These are phyloP conservation scores for Tetrapisispora pingtungensis DNA, from an alignment of 805 yeast genomes.

Conservation along the genomic window DNA sequence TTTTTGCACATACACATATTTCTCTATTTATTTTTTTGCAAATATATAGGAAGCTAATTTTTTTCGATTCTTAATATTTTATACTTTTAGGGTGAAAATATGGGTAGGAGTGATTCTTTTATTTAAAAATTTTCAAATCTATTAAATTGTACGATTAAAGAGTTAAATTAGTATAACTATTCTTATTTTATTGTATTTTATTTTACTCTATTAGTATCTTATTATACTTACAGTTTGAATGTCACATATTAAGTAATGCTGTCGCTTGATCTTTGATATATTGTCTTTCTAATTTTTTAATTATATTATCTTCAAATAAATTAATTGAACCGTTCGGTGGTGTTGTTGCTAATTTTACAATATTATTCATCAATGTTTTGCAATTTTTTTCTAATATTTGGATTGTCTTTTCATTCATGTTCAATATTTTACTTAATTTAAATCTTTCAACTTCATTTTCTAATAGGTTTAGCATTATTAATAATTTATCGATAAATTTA, in stretches of 20 bases:
- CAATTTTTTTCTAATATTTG: background rate
- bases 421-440: background rate
- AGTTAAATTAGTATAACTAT: no score
- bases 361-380: background rate
- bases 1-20: no score
- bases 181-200: no score
- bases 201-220: no score
- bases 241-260: background rate
- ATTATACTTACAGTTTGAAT: no score
- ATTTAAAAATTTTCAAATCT: no score
- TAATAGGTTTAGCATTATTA: background rate
- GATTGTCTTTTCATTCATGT: background rate
- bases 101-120: no score
- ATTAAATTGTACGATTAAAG: no score
- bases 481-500: background rate
- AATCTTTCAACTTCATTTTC: background rate
- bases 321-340: background rate
- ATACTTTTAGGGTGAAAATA: no score
- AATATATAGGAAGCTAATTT: no score
- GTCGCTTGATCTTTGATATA: constrained; percentile 3
- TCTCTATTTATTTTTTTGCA: no score
- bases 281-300: constrained; percentile 1
- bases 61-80: no score
- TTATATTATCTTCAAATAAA: background rate
- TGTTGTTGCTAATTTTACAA: background rate